Evolutionary conservation across 768 basidiomycete species (phyloP).

Genomic region (Trametes villosa): DNA sequence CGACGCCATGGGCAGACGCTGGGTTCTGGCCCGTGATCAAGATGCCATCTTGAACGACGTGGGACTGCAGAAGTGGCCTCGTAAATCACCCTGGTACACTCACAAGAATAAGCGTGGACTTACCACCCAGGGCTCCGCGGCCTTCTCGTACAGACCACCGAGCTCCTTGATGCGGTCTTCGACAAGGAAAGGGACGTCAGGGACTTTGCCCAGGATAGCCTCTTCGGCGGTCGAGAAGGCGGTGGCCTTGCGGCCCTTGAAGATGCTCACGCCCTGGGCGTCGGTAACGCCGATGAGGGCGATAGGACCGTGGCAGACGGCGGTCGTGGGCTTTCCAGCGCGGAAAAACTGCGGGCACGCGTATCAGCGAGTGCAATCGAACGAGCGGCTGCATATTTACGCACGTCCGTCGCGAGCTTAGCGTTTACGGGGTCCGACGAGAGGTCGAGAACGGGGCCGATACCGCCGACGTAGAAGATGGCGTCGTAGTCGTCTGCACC

Average conservation of each 20-base stretch:
- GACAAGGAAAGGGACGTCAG: slow-evolving; percentile 69
- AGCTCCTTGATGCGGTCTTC: slow-evolving; percentile 65
- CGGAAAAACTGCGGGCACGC: slow-evolving; percentile 58
- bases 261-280: slow-evolving; percentile 63
- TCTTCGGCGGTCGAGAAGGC: slow-evolving; percentile 80
- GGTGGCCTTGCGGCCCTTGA: slow-evolving; percentile 59
- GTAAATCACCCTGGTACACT: background rate
- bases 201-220: slow-evolving; percentile 42
- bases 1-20: slow-evolving; percentile 60
- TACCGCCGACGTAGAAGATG: slow-evolving; percentile 80
- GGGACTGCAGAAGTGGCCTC: slow-evolving; percentile 28
- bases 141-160: slow-evolving; percentile 68
- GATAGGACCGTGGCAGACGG: slow-evolving; percentile 85
- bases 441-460: slow-evolving; percentile 78
- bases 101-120: slow-evolving; percentile 32
- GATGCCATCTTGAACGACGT: slow-evolving; percentile 61
- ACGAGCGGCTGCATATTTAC: background rate
- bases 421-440: slow-evolving; percentile 58
- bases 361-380: background rate
- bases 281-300: slow-evolving; percentile 63
- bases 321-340: slow-evolving; percentile 64
- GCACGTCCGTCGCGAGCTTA: slow-evolving; percentile 59
- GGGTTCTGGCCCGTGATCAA: slow-evolving; percentile 80
- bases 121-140: slow-evolving; percentile 58
- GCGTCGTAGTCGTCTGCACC: slow-evolving; percentile 66